A percentile compares a stretch with the other conserved stretches of the same genome.
Conservation (phyloP, 1,284 basidiomycete genomes). For the Boletellus dicymbophilus region DNA sequence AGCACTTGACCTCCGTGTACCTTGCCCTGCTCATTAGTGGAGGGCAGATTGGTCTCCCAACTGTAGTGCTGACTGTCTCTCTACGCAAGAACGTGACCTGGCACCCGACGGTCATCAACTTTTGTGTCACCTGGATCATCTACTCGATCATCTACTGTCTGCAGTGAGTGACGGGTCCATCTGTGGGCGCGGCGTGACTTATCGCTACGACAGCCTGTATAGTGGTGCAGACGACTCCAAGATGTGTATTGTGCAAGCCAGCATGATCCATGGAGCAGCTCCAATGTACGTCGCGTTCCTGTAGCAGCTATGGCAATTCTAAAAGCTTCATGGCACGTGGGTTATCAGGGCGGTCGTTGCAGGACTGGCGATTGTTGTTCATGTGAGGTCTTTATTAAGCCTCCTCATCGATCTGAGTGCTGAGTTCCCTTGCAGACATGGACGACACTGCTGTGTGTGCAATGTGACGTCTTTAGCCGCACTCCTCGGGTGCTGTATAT, state of each 20-base stretch:
- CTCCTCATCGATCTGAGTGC: neutral
- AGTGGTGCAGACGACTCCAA: constrained; percentile 27
- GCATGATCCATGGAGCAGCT: constrained; percentile 52
- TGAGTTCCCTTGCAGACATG: constrained; percentile 37
- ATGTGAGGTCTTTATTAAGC: constrained; percentile 35
- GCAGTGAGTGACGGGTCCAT: constrained; percentile 39
- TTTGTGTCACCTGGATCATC: constrained; percentile 54
- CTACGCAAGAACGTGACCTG: constrained; percentile 41
- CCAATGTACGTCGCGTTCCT: constrained; percentile 45
- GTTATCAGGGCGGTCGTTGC: constrained; percentile 46
- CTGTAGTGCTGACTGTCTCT: constrained; percentile 49
- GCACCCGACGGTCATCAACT: constrained; percentile 51
- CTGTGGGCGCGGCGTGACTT: constrained; percentile 1
- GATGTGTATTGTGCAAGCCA: constrained; percentile 51
- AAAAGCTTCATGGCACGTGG: neutral
- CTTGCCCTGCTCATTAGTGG: constrained; percentile 50
- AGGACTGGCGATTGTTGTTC: constrained; percentile 48
- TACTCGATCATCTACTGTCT: constrained; percentile 54
- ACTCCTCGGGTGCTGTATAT: constrained; percentile 18
- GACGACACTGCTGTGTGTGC: constrained; percentile 34
- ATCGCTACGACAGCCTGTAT: constrained; percentile 36
- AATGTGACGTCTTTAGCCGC: constrained; percentile 12
- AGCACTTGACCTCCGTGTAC: constrained; percentile 32
- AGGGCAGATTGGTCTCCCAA: constrained; percentile 48
- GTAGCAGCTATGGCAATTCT: neutral